Conservation (phyloP, 345 rosid species). For the Jatropha curcas region DNA sequence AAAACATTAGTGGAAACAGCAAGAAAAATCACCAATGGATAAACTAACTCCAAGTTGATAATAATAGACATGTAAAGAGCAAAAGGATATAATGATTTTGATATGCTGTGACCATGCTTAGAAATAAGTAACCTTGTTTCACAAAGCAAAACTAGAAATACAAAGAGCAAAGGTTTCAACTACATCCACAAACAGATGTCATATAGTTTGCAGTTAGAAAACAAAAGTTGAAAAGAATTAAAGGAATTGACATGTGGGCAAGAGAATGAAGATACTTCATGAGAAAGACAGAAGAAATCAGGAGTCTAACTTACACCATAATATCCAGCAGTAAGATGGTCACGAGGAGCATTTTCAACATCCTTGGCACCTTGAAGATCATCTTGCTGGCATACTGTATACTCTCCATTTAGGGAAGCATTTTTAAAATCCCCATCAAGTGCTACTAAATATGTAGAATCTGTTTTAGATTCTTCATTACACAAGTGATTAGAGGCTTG, state of each 20-base stretch:
- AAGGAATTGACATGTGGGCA: not conserved
- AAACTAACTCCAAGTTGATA: too few relatives aligned
- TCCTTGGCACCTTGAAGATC: conserved; percentile 38
- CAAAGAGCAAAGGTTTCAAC: not conserved
- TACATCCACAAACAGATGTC: not conserved
- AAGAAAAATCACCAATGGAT: too few relatives aligned
- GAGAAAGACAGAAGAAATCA: not conserved
- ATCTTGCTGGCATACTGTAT: conserved; percentile 32
- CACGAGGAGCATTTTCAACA: conserved; percentile 31
- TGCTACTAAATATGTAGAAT: conserved; percentile 27
- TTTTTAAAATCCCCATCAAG: conserved; percentile 21
- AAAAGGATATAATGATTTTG: too few relatives aligned
- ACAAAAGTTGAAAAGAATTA: conserved; percentile 1
- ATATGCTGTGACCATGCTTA: not conserved
- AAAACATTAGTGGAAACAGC: too few relatives aligned
- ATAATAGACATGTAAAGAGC: too few relatives aligned
- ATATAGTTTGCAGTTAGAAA: not conserved
- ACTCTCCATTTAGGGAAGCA: conserved; percentile 27
- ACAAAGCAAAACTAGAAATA: not conserved
- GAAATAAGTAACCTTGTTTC: not conserved
- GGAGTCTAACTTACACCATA: conserved; percentile 44
- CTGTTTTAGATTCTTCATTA: conserved; percentile 39
- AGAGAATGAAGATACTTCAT: conserved; percentile 4
- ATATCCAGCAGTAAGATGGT: conserved; percentile 34
- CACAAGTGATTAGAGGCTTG: conserved; percentile 18